Base-by-base conservation (phyloP, 495 filamentous ascomycete genomes). In the Apiosordaria backusii region DNA sequence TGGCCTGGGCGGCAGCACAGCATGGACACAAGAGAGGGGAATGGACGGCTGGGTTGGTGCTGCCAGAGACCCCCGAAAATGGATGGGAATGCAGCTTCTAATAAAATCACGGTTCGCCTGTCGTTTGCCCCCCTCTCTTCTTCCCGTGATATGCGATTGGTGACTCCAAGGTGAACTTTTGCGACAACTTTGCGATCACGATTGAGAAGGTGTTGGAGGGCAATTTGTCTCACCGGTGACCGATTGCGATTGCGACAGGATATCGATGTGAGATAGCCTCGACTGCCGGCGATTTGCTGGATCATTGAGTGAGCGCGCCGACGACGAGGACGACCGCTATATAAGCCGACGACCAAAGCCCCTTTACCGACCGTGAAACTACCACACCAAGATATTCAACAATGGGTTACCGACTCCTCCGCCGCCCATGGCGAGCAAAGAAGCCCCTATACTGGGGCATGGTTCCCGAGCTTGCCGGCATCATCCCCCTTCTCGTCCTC, bases 401-500 rank as follows among this genome's bases (percentile, higher is more conserved):
- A 57, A 82, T 82, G 79, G 72, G 71, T 61, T 83, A 83, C 67
- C 69, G 71, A 27, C 68, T 81, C 61, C 60, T 82, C 6, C 81
- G 73, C 54, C 79, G 85, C 75, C 78, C 81, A 76, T 93, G 92
- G 88, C 86, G 86, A 66, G 82, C 83, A 24, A 86, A 87, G 67
- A 84, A 80, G 66, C 74, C 88, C 62, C 77, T 92, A 57, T 83
- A 87, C 69, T 85, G 76, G 67, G 82, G 93, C 72, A 85, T 96
- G 78, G 72, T 86, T 57, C 71, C 86, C 27, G 93, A 97, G 78
- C 77, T 95, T 25, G 78, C 82, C 29, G 79, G 91, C 64, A 87
- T 86, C 45, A 82, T 97, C 68, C 83, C 86, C 18, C 79, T 87
- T 22, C 83, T 97, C 54, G 88, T 91, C 19, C 82, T 97, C 66